phyloP scores from a whole-genome alignment of 305 asterid species.

The Solanum aculeatissimum region DNA sequence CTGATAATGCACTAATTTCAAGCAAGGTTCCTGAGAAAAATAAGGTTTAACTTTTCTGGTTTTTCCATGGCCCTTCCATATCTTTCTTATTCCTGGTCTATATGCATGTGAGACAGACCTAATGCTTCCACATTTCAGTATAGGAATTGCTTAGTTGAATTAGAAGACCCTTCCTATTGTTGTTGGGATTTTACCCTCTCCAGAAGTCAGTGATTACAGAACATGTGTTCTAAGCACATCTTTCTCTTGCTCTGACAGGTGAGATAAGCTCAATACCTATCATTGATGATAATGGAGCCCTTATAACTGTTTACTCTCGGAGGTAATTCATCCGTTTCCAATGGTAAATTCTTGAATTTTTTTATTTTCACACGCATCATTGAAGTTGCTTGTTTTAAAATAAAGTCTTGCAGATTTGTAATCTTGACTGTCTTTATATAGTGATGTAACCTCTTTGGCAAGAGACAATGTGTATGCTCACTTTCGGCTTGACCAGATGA shows the following conservation, averaged over 20 bases:
- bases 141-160: not conserved
- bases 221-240: not conserved
- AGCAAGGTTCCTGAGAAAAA: not conserved
- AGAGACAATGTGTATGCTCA: constrained; percentile 36
- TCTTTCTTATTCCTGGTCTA: not conserved
- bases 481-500: constrained; percentile 42
- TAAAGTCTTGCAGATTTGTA: not conserved
- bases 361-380: not conserved
- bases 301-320: constrained; percentile 41
- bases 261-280: constrained; percentile 66
- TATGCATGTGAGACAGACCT: not conserved
- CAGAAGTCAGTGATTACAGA: not conserved
- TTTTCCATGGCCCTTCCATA: not conserved
- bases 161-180: not conserved
- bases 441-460: constrained; percentile 60
- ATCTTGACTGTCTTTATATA: constrained; percentile 15
- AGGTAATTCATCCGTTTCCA: constrained; percentile 28
- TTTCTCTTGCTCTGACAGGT: constrained; percentile 26
- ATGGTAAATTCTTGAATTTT: not conserved
- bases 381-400: not conserved
- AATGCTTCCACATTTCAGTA: not conserved
- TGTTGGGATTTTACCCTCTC: not conserved
- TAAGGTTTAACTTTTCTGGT: not conserved
- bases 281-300: constrained; percentile 34
- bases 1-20: not conserved